A percentile compares a stretch with the other conserved stretches of the same genome.
phyloP scores from a whole-genome alignment of 305 asterid species.

The Solanum chacoense region DNA sequence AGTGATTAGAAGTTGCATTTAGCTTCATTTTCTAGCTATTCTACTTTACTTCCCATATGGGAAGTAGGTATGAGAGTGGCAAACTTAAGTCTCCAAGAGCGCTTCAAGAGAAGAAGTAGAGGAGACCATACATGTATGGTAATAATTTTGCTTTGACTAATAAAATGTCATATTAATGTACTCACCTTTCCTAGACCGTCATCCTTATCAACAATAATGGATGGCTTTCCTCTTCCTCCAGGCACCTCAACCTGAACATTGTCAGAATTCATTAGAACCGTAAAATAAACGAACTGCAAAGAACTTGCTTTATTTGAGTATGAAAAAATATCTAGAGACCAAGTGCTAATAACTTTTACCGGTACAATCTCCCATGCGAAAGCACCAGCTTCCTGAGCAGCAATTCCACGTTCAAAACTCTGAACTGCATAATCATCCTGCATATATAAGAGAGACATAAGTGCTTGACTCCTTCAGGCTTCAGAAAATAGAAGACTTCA shows the following conservation, averaged over 20 bases:
- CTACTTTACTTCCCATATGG: neutral
- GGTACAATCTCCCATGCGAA: slow-evolving; percentile 94
- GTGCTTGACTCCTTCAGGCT: neutral
- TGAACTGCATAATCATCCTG: slow-evolving; percentile 86
- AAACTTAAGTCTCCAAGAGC: neutral
- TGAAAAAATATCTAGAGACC: neutral
- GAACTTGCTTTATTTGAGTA: neutral
- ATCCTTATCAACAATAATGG: slow-evolving; percentile 75
- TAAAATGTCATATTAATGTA: neutral
- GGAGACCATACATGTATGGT: neutral
- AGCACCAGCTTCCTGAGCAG: slow-evolving; percentile 80
- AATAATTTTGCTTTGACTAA: neutral
- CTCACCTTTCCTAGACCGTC: slow-evolving; percentile 90
- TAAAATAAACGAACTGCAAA: neutral
- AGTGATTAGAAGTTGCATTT: neutral
- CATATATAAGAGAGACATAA: slow-evolving; percentile 7
- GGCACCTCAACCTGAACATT: slow-evolving; percentile 73
- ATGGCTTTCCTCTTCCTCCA: slow-evolving; percentile 91
- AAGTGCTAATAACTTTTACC: slow-evolving; percentile 31
- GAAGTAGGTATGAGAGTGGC: neutral
- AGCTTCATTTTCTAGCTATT: neutral
- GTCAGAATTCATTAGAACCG: slow-evolving; percentile 10
- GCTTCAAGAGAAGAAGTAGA: neutral
- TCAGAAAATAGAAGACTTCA: neutral
- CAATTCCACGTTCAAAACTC: slow-evolving; percentile 94